Evolutionary conservation across 148 eudicot genomes (phyloP).

Genomic region (Spergularia bocconei): DNA sequence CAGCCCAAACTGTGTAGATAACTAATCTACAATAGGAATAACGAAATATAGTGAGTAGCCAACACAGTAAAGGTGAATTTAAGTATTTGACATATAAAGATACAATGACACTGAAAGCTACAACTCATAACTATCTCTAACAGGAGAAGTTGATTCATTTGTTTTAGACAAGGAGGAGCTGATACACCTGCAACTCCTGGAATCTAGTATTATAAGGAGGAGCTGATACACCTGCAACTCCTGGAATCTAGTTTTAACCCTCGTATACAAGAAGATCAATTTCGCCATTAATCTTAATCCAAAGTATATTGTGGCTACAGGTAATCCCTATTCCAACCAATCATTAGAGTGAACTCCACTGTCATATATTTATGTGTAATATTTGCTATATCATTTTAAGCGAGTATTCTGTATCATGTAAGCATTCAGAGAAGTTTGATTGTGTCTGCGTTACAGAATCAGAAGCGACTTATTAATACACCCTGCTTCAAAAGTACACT

Average conservation of each 20-base stretch:
- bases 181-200: neutral
- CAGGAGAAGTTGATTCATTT: too few relatives aligned
- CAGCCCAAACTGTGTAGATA: conserved; percentile 76
- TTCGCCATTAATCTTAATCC: neutral
- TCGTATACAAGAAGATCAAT: neutral
- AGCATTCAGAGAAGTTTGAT: neutral
- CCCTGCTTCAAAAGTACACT: neutral
- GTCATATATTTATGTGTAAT: neutral
- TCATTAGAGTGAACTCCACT: too few relatives aligned
- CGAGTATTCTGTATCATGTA: neutral
- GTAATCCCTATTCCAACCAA: neutral
- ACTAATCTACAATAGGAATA: conserved; percentile 45
- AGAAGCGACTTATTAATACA: neutral
- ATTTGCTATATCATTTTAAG: neutral
- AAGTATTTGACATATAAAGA: neutral
- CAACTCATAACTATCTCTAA: neutral
- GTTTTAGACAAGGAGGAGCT: neutral
- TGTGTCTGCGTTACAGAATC: neutral
- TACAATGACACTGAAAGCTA: too few relatives aligned
- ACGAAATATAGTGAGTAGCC: neutral
- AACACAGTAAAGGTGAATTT: neutral
- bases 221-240: neutral
- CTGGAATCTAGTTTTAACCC: neutral
- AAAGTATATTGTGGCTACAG: neutral
- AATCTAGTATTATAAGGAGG: neutral